Evolutionary conservation across 371 early-diverging fungal genomes (phyloP).

Genomic region (Mortierella sp.): DNA sequence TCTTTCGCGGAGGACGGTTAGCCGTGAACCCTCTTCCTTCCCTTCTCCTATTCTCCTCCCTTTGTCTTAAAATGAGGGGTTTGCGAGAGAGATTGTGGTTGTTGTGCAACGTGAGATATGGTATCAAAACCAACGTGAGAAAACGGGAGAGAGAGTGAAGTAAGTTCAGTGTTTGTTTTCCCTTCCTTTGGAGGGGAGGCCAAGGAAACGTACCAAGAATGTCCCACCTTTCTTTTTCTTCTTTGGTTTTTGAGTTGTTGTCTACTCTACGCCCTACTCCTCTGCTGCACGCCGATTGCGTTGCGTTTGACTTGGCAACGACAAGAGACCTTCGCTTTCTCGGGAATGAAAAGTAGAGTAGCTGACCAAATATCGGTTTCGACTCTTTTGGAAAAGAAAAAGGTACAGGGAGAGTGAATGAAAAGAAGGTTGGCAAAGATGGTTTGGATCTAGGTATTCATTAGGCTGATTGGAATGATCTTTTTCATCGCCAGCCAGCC

Average conservation of each 20-base stretch:
- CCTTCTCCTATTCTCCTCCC: background rate
- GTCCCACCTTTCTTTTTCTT: background rate
- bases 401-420: background rate
- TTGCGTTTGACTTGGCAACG: background rate
- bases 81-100: background rate
- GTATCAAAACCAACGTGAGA: background rate
- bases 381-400: background rate
- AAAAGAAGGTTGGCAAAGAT: background rate
- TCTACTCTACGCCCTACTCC: no score
- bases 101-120: constrained; percentile 13
- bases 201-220: background rate
- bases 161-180: background rate
- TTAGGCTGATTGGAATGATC: background rate
- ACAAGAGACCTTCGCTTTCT: background rate
- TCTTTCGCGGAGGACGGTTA: background rate
- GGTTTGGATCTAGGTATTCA: background rate
- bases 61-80: background rate
- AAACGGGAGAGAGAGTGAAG: background rate
- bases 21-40: background rate
- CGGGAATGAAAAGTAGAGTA: background rate
- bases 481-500: background rate
- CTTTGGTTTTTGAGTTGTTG: background rate
- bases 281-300: no score
- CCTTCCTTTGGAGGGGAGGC: background rate
- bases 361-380: background rate